A percentile compares a stretch with the other conserved stretches of the same genome.
Evolutionary conservation across 768 basidiomycete genomes (phyloP).

Genomic region (Psilocybe tampanensis): DNA sequence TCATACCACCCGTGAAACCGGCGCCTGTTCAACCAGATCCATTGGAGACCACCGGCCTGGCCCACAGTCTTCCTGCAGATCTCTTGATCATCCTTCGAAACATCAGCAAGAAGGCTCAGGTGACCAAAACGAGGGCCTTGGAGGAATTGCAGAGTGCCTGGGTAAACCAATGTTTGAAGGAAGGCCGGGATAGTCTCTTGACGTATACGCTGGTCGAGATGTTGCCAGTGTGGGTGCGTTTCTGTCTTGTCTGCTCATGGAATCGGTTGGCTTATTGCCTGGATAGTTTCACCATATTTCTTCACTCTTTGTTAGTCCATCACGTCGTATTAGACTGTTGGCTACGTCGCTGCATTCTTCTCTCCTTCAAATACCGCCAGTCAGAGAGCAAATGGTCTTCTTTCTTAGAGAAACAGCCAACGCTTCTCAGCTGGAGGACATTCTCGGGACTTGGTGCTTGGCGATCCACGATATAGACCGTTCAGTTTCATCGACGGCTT

Average conservation of each 20-base stretch:
- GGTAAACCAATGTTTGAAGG: slow-evolving; percentile 55
- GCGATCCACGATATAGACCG: slow-evolving; percentile 74
- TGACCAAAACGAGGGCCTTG: slow-evolving; percentile 82
- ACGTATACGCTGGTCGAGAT: slow-evolving; percentile 53
- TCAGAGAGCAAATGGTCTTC: slow-evolving; percentile 50
- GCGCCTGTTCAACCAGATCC: slow-evolving; percentile 79
- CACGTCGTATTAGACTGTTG: slow-evolving; percentile 69
- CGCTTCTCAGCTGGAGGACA: slow-evolving; percentile 50
- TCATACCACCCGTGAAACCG: slow-evolving; percentile 85
- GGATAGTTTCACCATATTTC: slow-evolving; percentile 87
- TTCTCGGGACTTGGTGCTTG: slow-evolving; percentile 77
- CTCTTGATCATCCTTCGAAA: slow-evolving; percentile 80
- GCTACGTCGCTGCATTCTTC: slow-evolving; percentile 64
- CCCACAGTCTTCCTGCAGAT: slow-evolving; percentile 73
- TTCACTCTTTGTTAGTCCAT: slow-evolving; percentile 76
- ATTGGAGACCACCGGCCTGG: slow-evolving; percentile 81
- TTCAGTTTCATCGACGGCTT: slow-evolving; percentile 51
- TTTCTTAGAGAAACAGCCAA: slow-evolving; percentile 52
- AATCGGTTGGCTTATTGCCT: slow-evolving; percentile 3
- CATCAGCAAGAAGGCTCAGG: slow-evolving; percentile 86
- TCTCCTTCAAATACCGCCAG: slow-evolving; percentile 57
- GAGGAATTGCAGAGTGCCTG: slow-evolving; percentile 78
- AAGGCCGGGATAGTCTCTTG: slow-evolving; percentile 42
- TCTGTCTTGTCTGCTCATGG: background rate
- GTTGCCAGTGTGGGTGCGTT: slow-evolving; percentile 90